Conservation (phyloP, 2,329 filamentous ascomycete species). For the Nakataea oryzae region DNA sequence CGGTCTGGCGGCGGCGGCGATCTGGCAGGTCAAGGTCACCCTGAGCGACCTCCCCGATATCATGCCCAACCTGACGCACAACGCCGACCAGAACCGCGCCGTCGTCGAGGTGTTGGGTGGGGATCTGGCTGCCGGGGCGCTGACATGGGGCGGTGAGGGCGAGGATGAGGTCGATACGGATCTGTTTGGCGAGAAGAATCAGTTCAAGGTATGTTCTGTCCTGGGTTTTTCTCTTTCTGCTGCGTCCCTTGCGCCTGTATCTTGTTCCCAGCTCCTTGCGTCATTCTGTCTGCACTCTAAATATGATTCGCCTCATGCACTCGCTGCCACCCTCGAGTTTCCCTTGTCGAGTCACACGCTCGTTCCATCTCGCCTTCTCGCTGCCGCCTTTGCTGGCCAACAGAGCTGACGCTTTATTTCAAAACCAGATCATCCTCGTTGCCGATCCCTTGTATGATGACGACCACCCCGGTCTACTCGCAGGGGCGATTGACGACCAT, state of each 20-base stretch:
- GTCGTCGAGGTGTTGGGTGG: slow-evolving; percentile 46
- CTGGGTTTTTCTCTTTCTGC: not conserved
- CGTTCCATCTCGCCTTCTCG: not conserved
- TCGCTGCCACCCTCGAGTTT: not conserved
- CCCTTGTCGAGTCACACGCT: not conserved
- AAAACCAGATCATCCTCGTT: slow-evolving; percentile 57
- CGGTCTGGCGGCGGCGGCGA: slow-evolving; percentile 70
- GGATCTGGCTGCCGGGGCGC: slow-evolving; percentile 46
- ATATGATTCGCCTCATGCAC: not conserved
- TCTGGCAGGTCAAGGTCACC: slow-evolving; percentile 56
- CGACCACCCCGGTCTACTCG: slow-evolving; percentile 66
- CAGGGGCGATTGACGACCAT: slow-evolving; percentile 58
- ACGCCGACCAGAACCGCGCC: slow-evolving; percentile 45
- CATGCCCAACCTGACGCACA: slow-evolving; percentile 67
- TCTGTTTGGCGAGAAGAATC: slow-evolving; percentile 31
- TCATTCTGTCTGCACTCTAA: not conserved
- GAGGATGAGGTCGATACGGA: slow-evolving; percentile 31
- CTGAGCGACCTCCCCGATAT: slow-evolving; percentile 83
- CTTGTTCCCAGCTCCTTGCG: not conserved
- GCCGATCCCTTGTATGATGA: slow-evolving; percentile 85
- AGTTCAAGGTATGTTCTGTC: slow-evolving; percentile 36
- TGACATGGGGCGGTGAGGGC: slow-evolving; percentile 60
- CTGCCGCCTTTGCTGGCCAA: not conserved
- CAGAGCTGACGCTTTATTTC: not conserved
- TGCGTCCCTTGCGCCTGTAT: not conserved